Evolutionary conservation across 202 grass and related monocot genomes (phyloP).

Genomic region (Brachypodium distachyon): DNA sequence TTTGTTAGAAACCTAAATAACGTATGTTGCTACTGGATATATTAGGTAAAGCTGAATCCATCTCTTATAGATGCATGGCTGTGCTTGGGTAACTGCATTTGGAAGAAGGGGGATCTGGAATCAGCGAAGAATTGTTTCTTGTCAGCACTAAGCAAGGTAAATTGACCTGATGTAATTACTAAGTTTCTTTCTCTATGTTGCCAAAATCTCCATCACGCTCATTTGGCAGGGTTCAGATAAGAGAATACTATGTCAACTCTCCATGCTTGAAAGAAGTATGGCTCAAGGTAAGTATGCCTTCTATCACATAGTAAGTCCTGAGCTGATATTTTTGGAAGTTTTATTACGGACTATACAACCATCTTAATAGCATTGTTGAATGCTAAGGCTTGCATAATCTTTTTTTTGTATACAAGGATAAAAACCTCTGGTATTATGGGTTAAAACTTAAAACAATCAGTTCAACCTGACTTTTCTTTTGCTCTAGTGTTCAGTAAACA

Average conservation of each 20-base stretch:
- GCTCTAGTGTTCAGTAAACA: not conserved
- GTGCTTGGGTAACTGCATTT: conserved; percentile 95
- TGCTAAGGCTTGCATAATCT: not conserved
- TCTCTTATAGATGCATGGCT: conserved; percentile 92
- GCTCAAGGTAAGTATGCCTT: conserved; percentile 63
- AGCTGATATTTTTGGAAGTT: not conserved
- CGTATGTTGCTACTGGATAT: conserved; percentile 25
- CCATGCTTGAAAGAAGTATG: conserved; percentile 98
- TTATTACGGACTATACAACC: not conserved
- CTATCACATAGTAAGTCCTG: not conserved
- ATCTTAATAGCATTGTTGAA: not conserved
- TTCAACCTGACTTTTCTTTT: not conserved
- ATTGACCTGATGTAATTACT: conserved; percentile 11
- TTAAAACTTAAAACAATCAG: not conserved
- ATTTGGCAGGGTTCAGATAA: conserved; percentile 71
- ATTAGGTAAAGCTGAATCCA: conserved; percentile 97
- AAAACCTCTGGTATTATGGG: not conserved
- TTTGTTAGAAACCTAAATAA: not conserved
- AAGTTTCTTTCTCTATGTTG: not conserved
- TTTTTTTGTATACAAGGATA: not conserved
- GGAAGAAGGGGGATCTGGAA: conserved; percentile 91
- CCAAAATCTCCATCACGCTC: conserved; percentile 1
- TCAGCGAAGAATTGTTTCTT: conserved; percentile 82
- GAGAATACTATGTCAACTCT: conserved; percentile 87
- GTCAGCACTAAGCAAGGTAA: conserved; percentile 81